Evolutionary conservation across 768 basidiomycete species (phyloP).

Genomic region (Boletus pseudopeckii): DNA sequence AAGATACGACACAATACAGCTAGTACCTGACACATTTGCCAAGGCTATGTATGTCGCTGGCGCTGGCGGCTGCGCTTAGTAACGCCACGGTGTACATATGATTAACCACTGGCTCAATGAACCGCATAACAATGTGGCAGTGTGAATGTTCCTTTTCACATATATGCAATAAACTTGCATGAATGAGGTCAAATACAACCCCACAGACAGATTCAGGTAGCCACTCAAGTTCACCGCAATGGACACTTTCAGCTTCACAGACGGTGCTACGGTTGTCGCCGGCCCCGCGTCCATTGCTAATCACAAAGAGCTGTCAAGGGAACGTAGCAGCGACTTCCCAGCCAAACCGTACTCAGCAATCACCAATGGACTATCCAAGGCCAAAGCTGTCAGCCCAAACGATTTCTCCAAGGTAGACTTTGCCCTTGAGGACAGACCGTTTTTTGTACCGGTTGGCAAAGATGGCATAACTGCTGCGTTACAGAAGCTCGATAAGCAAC

Average conservation of each 20-base stretch:
- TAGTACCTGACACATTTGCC: background rate
- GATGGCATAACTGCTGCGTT: conserved; percentile 68
- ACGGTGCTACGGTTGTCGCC: conserved; percentile 45
- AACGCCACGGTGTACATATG: no score
- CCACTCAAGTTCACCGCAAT: conserved; percentile 6
- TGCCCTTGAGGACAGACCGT: conserved; percentile 55
- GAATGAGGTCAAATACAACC: background rate
- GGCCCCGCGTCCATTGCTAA: conserved; percentile 30
- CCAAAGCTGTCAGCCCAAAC: conserved; percentile 18
- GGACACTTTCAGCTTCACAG: conserved; percentile 38
- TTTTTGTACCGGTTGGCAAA: conserved; percentile 66
- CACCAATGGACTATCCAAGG: conserved; percentile 11
- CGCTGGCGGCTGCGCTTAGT: background rate
- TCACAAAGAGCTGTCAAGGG: conserved; percentile 22
- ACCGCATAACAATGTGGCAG: background rate
- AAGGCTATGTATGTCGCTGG: background rate
- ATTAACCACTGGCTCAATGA: no score
- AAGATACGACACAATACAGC: background rate
- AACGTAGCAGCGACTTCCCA: conserved; percentile 20
- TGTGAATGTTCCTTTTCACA: background rate
- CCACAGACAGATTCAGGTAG: background rate
- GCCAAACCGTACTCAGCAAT: conserved; percentile 16
- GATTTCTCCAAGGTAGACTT: conserved; percentile 51
- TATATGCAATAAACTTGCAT: background rate
- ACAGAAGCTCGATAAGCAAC: conserved; percentile 63